Evolutionary conservation across 768 basidiomycete genomes (phyloP).

Genomic region (Clitopilus passeckerianus): DNA sequence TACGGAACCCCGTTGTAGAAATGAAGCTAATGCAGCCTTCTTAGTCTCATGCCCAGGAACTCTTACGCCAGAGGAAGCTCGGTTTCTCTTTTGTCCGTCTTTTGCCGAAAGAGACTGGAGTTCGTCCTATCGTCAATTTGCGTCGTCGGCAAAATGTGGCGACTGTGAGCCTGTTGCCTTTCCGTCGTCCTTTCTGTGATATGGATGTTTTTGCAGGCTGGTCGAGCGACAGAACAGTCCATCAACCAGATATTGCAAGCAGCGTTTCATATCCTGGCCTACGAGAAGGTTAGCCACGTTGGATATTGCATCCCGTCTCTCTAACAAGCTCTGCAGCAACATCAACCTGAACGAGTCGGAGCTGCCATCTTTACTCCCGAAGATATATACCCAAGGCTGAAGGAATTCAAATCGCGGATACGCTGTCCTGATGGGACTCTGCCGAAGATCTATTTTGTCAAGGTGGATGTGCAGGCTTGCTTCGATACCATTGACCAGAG

Average conservation of each 20-base stretch:
- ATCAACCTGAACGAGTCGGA: conserved; percentile 61
- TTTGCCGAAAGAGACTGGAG: conserved; percentile 92
- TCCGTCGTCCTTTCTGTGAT: no score
- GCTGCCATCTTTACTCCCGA: conserved; percentile 80
- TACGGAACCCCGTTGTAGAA: background rate
- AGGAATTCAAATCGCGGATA: conserved; percentile 52
- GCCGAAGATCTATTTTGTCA: conserved; percentile 90
- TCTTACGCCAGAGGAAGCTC: conserved; percentile 66
- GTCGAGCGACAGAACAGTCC: conserved; percentile 40
- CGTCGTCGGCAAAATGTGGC: conserved; percentile 36
- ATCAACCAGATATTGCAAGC: conserved; percentile 87
- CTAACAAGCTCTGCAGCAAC: conserved; percentile 39
- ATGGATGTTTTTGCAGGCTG: conserved; percentile 18
- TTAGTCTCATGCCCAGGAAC: conserved; percentile 59
- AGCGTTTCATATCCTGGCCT: conserved; percentile 82
- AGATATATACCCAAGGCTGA: conserved; percentile 75
- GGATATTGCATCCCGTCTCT: background rate
- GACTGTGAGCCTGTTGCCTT: no score
- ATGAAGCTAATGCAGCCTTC: background rate
- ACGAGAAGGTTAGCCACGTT: conserved; percentile 63
- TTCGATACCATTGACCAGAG: conserved; percentile 95
- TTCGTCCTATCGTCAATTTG: conserved; percentile 92
- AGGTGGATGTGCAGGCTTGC: conserved; percentile 92
- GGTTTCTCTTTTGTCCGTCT: conserved; percentile 86
- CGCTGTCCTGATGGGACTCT: conserved; percentile 29